Evolutionary conservation across 371 early-diverging fungal species (phyloP), one percentile per base, ranked within the genome.

Genomic region (Apophysomyces variabilis): DNA sequence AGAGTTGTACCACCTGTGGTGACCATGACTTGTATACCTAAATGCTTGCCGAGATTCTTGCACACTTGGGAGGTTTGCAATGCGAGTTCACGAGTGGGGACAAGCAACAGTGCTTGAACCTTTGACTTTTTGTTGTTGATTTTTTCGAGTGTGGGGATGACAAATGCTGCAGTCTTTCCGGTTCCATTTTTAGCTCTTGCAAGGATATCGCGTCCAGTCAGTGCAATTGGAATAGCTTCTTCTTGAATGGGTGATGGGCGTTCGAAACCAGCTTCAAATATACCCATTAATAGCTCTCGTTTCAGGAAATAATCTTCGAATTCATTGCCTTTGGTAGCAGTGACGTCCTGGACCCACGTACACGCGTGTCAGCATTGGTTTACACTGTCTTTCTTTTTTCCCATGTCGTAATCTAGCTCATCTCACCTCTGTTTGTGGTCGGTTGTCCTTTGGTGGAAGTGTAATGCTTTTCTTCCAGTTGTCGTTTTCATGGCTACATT

Each of bases 171-270:
- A 0, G 99, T 98, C 81, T 99, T 99, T 58, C 99, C 99, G 1
- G 99, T 98, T 26, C 99, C 99, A 79, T 98, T 99, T 81, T 98
- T 98, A 43, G 98, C 95, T 68, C 97, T 85, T 9, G 97, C 99
- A 50, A 97, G 85, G 60, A 98, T 94, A 78, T 99, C 97, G 68
- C 96, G 85, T 8, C 97, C 98, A 11, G 96, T 89, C 36, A 99
- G 86, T 4, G 97, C 96, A 70, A 97, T 94, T 11, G 98, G 98
- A 65, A 99, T 98, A 36, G 98, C 89, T 78, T 97, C 97, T 87
- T 98, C 99, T 82, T 99, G 99, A 76, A 99, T 98, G 57, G 99
- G 98, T 26, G 97, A 95, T 21, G 99, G 99, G 36, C 88, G 87
- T 75, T 99, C 99, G 79, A 96, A 99, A 56, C 99, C 99, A 58